Conservation (phyloP, 2,329 filamentous ascomycete species). For the Aspergillus felis region DNA sequence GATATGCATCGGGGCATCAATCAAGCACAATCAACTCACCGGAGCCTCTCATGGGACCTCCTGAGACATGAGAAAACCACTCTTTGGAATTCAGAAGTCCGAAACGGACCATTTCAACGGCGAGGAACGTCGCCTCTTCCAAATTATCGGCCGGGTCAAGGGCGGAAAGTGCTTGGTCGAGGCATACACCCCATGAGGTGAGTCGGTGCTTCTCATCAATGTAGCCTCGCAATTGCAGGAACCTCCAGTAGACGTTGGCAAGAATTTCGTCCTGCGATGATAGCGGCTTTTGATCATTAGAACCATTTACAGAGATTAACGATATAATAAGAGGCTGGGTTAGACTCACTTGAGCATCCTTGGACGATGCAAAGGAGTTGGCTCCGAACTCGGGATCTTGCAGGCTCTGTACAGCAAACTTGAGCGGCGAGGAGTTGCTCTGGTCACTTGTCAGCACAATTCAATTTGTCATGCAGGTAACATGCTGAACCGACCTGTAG, state of each 20-base stretch:
- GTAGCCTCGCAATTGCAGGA: slow-evolving; percentile 85
- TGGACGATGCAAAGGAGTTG: slow-evolving; percentile 59
- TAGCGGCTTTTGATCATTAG: slow-evolving; percentile 34
- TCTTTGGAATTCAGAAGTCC: slow-evolving; percentile 71
- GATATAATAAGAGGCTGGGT: no score
- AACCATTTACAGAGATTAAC: background rate
- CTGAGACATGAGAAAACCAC: slow-evolving; percentile 56
- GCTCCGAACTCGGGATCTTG: slow-evolving; percentile 66
- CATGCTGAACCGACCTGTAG: slow-evolving; percentile 22
- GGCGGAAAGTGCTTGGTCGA: slow-evolving; percentile 64
- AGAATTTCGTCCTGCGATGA: slow-evolving; percentile 68
- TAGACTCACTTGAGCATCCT: slow-evolving; percentile 40
- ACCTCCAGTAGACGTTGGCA: slow-evolving; percentile 78
- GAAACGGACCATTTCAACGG: slow-evolving; percentile 78
- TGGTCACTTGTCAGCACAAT: slow-evolving; percentile 8
- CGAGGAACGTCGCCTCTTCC: slow-evolving; percentile 76
- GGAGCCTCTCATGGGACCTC: slow-evolving; percentile 56
- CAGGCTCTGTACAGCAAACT: slow-evolving; percentile 58
- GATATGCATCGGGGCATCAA: background rate
- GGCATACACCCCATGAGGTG: slow-evolving; percentile 77
- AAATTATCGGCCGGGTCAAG: slow-evolving; percentile 57
- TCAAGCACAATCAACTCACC: slow-evolving; percentile 28
- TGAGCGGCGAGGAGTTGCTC: slow-evolving; percentile 29
- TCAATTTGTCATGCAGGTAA: no score
- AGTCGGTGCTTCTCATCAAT: slow-evolving; percentile 73